Base-by-base conservation (phyloP, 164 flowering plant species). In the Umbilicus rupestris region DNA sequence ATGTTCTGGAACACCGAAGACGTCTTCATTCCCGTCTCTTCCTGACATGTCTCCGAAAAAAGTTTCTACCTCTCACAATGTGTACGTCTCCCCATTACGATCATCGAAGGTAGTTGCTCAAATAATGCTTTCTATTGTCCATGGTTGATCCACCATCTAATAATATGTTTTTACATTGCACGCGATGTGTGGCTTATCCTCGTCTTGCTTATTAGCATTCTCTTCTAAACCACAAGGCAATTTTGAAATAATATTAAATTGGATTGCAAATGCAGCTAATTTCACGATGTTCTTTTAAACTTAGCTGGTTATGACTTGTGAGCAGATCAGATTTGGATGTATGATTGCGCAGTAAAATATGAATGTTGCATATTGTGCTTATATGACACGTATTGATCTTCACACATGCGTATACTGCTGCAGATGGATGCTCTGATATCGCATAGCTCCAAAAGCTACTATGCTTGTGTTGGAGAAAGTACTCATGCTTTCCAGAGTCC, bases 1-100 rank as follows among this genome's bases (percentile, higher is more conserved):
- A 72, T 83, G 85, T 73, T 96, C 97, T 45, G 88, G 85, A 70
- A 88, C 95, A 29, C 96, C 96, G 5, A 84, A 80, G 60, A 39
- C 85, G 59, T 78, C 98, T 63, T 63, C 84, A 19, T 95, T 95
- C 78, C 96, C 99, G 29, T 84, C 76, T 73, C 84, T 95, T 29
- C 99, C 99, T 65, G 98, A 95, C 72, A 90, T 95, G 96, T 95
- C 99, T 24, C 99, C 99, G 2, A 92, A 90, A 83, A 92, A 95
- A 77, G 98, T 95, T 39, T 92, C 99, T 70, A 81, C 95, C 5
- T 64, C 82, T 29, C 99, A 85, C 69, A 95, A 95, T 77, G 96
- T 95, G n/a, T 95, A 90, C 64, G 99, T 92, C 45, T 95, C 99
- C 47, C 99, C 99, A 22, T 70, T 95, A 71, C 83, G 99, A 39